Base-by-base conservation (phyloP, 768 basidiomycete species). In the Lentinula sp. region DNA sequence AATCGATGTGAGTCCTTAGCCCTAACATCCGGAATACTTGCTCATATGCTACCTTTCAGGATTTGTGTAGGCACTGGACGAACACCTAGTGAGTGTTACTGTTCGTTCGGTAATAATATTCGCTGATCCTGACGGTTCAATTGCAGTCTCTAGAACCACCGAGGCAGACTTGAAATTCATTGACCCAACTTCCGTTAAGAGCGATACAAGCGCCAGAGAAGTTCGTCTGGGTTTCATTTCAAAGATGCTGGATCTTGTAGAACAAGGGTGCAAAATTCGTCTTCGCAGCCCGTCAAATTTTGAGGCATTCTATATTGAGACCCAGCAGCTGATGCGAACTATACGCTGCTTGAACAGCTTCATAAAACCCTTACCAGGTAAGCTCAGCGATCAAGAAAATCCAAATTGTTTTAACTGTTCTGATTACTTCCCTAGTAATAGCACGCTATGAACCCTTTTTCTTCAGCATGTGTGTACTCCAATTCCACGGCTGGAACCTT, bases 41-140 rank as follows among this genome's bases (percentile, higher is more conserved):
- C 36, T 39, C 20, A 36, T 2, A 20, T 33, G n/a, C 18, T 37
- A n/a, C 43, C 59, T 54, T 55, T 36, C 59, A 79, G 79, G 70
- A 67, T 78, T 5, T 79, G 78, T 60, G 51, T 74, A 0, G 79
- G 78, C 18, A 78, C 79, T 4, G 78, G 77, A 10, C 72, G 77
- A 33, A 66, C 66, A n/a, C 73, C 76, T 23, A 20, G 53, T 54
- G 18, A 35, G 53, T 48, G 18, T 37, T 16, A 3, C 4, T 18
- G 1, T 12, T 18, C 0, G 4, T 36, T 35, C 18, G 0, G 28
- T 28, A 28, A 23, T n/a, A n/a, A 23, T 33, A 18, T 18, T 33
- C 50, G 4, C 15, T 50, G 10, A 18, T 2, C 39, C n/a, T 41
- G 28, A 54, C 36, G 15, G 6, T 20, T 7, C 10, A 10, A 39